Evolutionary conservation across 1,284 basidiomycete species (phyloP).

Genomic region (Wolfiporia cocos): DNA sequence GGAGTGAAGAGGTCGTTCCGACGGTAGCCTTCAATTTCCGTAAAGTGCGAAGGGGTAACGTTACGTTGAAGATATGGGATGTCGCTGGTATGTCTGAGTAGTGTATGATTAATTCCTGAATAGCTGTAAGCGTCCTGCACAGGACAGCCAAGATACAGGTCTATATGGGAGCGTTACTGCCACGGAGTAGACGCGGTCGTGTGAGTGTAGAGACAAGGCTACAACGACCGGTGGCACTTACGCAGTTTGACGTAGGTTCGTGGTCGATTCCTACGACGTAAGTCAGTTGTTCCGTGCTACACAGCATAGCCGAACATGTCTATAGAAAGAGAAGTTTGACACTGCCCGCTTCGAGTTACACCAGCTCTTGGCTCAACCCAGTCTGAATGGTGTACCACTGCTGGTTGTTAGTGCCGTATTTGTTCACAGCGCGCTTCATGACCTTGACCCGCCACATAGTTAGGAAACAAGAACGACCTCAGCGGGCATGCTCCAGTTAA

Average conservation of each 20-base stretch:
- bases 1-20: constrained; percentile 91
- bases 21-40: constrained; percentile 91
- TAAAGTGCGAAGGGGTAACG: constrained; percentile 82
- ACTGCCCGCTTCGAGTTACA: constrained; percentile 89
- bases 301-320: background rate
- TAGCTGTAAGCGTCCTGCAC: constrained; percentile 7
- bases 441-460: constrained; percentile 29
- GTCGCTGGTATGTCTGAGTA: constrained; percentile 60
- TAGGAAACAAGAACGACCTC: constrained; percentile 96
- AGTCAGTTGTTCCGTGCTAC: constrained; percentile 21
- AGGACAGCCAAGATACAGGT: constrained; percentile 92
- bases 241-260: constrained; percentile 53
- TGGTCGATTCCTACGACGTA: constrained; percentile 87
- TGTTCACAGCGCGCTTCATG: constrained; percentile 12
- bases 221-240: background rate
- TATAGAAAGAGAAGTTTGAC: constrained; percentile 75
- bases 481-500: constrained; percentile 77
- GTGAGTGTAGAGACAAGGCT: constrained; percentile 55
- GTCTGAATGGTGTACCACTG: constrained; percentile 76
- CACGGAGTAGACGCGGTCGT: constrained; percentile 92
- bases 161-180: constrained; percentile 95
- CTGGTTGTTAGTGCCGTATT: constrained; percentile 61
- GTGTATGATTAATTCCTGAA: constrained; percentile 3
- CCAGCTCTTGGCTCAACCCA: constrained; percentile 72
- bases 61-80: constrained; percentile 94